phyloP scores from a whole-genome alignment of 1,139 yeast species.

The Chernovozyma sophiae-reginae region DNA sequence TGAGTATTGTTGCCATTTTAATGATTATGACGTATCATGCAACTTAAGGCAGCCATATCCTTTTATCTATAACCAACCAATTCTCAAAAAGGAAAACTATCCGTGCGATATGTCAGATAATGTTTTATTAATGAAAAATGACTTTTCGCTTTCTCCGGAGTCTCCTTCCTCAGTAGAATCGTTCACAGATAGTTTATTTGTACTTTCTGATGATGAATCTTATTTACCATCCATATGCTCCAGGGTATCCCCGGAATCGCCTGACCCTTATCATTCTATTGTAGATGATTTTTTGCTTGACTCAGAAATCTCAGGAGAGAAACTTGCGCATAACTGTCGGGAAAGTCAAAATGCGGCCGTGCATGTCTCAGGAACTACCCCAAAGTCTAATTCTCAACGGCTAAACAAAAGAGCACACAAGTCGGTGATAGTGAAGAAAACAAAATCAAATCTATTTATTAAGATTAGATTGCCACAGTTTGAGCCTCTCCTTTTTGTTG shows the following conservation, averaged over 20 bases:
- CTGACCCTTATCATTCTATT: not conserved
- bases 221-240: not conserved
- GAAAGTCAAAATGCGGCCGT: not conserved
- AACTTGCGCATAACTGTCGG: not conserved
- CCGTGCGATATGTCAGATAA: too few species aligned
- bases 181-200: not conserved
- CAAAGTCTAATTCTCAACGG: not conserved
- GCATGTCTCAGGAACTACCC: not conserved
- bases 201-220: not conserved
- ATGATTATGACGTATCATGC: not conserved
- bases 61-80: not conserved
- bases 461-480: not conserved
- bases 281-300: not conserved
- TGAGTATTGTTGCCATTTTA: not conserved
- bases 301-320: not conserved
- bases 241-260: not conserved
- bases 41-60: not conserved
- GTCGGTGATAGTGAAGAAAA: not conserved
- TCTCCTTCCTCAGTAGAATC: not conserved
- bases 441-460: not conserved
- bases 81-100: too few species aligned
- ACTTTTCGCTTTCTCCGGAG: not conserved
- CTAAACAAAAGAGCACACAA: too few species aligned
- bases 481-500: not conserved
- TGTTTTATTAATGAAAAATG: not conserved